Conservation (phyloP, 495 filamentous ascomycete genomes). For the Penicillium pancosmium region DNA sequence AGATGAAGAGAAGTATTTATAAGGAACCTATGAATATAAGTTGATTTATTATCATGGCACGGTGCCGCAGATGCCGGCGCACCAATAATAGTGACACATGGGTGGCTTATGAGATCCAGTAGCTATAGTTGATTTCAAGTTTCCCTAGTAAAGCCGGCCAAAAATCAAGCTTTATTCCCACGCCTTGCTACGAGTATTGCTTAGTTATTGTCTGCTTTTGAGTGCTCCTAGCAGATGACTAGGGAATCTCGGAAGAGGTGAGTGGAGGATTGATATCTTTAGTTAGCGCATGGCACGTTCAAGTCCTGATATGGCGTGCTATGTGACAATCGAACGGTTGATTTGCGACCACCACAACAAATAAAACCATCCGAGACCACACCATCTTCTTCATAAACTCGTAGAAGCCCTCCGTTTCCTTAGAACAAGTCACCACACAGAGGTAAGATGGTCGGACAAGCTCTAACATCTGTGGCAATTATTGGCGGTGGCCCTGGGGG, state of each 20-base stretch:
- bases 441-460: constrained; percentile 19
- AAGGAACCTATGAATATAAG: no score
- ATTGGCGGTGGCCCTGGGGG: constrained; percentile 54
- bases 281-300: constrained; percentile 12
- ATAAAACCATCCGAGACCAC: not conserved
- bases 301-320: constrained; percentile 16
- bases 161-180: no score
- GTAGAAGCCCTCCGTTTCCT: not conserved
- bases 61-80: no score
- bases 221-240: no score
- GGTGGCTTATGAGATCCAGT: no score
- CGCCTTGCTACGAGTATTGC: no score
- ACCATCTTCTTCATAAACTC: not conserved
- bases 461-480: constrained; percentile 34
- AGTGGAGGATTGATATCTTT: not conserved
- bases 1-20: no score
- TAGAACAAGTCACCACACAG: not conserved
- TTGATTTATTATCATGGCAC: no score
- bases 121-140: no score
- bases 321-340: constrained; percentile 7
- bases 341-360: not conserved
- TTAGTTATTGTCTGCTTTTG: no score
- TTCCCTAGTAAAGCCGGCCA: no score
- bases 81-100: no score
- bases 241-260: not conserved